Evolutionary conservation across 2,329 filamentous ascomycete genomes (phyloP), one percentile per base, ranked within the genome.

Genomic region (Colletotrichum spinosum): DNA sequence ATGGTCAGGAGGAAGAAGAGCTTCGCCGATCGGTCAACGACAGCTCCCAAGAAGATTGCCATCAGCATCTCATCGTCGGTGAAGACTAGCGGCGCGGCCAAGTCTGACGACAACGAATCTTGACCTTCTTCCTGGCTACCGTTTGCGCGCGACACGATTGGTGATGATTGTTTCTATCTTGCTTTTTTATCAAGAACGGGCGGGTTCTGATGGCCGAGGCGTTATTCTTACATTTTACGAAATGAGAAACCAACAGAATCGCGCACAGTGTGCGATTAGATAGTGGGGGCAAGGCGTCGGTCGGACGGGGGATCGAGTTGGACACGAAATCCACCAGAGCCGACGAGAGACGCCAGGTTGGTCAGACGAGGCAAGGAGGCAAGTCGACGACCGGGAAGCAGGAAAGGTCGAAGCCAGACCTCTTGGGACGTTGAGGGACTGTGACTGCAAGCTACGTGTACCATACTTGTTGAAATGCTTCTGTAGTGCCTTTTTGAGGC

Each of bases 31-130:
- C 75, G 79, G 55, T 74, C 79, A 6, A 80, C 76, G 42, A 75
- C 76, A 39, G 76, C 76, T 6, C 76, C 80, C 6, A 85, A 81
- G 69, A 88, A 88, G 74, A 88, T 89, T 70, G 80, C 86, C 59
- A 89, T 89, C 69, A 88, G 83, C 71, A 76, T 88, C 39, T 83
- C 85, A 6, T 76, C 84, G 5, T 76, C 78, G 38, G 69, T 83
- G 34, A 82, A 79, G 72, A 79, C 78, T 39, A 78, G 77, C 9
- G 77, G 76, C 33, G 72, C 73, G 46, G 67, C 76, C 49, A 73
- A 77, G 65, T 77, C 78, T 35, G 78, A 79, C 59, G 80, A 81
- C 25, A 78, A 81, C 25, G 4, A 57, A 74, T 75, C 42, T 82
- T 70, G 75, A 58, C 50, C 56, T 55, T 57, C 54, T 41, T 45